Conservation (phyloP, 2,329 filamentous ascomycete genomes). For the Dactylonectria estremocensis region DNA sequence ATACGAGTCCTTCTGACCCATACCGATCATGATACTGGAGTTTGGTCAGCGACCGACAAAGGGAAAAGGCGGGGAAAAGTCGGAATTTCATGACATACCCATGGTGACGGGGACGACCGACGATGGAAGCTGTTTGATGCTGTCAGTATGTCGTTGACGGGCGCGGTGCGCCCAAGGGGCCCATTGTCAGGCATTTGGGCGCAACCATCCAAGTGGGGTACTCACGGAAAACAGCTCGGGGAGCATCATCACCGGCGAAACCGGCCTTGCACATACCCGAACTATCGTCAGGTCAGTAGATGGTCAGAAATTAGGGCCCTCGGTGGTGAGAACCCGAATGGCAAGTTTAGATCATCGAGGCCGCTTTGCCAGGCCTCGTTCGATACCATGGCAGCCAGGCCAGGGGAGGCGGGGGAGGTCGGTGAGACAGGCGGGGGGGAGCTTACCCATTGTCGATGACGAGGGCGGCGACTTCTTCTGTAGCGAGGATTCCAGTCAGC, state of each 20-base stretch:
- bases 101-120: slow-evolving; percentile 99
- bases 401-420: slow-evolving; percentile 47
- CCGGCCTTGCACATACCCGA: slow-evolving; percentile 99
- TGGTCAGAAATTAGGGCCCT: not conserved
- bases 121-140: slow-evolving; percentile 86
- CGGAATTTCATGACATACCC: slow-evolving; percentile 77
- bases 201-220: slow-evolving; percentile 55
- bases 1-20: slow-evolving; percentile 99
- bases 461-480: slow-evolving; percentile 99
- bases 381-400: slow-evolving; percentile 42
- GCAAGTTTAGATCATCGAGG: slow-evolving; percentile 22
- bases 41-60: slow-evolving; percentile 32
- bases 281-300: slow-evolving; percentile 71
- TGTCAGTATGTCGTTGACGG: slow-evolving; percentile 54
- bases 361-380: slow-evolving; percentile 40
- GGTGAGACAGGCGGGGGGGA: slow-evolving; percentile 57
- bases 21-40: slow-evolving; percentile 99
- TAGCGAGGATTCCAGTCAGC: slow-evolving; percentile 63
- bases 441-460: slow-evolving; percentile 99
- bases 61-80: slow-evolving; percentile 35
- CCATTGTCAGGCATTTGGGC: slow-evolving; percentile 40
- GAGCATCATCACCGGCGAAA: slow-evolving; percentile 99
- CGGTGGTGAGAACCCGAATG: not conserved
- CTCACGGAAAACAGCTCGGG: slow-evolving; percentile 99
- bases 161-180: slow-evolving; percentile 28